These are phyloP conservation scores for Fraxinus platypoda DNA, from an alignment of 305 asterid genomes.

Conservation along the genomic window DNA sequence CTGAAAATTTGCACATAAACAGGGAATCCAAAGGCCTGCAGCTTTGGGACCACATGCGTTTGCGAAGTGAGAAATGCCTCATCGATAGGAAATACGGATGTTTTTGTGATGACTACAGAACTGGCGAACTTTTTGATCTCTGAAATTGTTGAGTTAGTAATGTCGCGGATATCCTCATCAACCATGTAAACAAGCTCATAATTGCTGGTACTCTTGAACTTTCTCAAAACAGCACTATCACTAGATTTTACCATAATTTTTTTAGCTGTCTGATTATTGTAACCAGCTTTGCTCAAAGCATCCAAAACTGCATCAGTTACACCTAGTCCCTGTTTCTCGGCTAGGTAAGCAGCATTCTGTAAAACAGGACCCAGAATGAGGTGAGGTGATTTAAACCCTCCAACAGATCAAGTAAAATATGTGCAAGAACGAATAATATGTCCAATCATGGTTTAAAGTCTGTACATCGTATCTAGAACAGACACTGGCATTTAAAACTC, in stretches of 20 bases:
- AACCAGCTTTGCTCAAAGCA: constrained; percentile 51
- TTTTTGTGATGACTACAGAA: constrained; percentile 53
- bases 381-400: constrained; percentile 1
- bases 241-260: constrained; percentile 59
- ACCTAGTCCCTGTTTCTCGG: constrained; percentile 59
- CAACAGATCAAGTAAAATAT: background rate
- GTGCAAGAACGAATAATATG: background rate
- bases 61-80: constrained; percentile 26
- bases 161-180: constrained; percentile 45
- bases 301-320: constrained; percentile 62
- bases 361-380: constrained; percentile 13
- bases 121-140: constrained; percentile 60
- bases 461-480: background rate
- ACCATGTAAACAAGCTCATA: constrained; percentile 66
- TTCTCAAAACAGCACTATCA: constrained; percentile 60
- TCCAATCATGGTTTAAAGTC: background rate
- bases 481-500: background rate
- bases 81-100: constrained; percentile 46
- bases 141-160: constrained; percentile 54
- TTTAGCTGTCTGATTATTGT: constrained; percentile 44
- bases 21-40: constrained; percentile 49
- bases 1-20: constrained; percentile 58
- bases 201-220: constrained; percentile 40
- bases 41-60: constrained; percentile 53
- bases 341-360: constrained; percentile 80